phyloP scores from a whole-genome alignment of 2,329 filamentous ascomycete genomes.

The Diplodia sapinea region DNA sequence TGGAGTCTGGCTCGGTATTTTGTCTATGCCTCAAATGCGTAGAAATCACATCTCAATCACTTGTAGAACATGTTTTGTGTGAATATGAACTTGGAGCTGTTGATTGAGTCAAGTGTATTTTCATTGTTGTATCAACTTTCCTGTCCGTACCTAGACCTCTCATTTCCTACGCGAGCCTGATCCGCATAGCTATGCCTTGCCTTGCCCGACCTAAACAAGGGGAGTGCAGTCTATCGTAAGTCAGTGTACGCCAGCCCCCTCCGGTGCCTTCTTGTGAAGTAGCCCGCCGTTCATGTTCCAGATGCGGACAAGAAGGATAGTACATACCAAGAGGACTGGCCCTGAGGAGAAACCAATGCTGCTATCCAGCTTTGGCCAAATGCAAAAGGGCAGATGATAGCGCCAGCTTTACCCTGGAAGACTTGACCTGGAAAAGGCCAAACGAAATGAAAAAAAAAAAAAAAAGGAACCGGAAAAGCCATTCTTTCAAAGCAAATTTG shows the following conservation, averaged over 20 bases:
- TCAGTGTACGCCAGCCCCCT: not conserved
- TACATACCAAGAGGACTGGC: not conserved
- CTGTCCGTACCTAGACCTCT: not conserved
- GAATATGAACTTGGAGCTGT: not conserved
- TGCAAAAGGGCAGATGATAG: not conserved
- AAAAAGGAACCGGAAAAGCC: not conserved
- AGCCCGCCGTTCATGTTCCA: conserved; percentile 6
- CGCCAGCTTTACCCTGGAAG: not conserved
- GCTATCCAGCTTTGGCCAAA: no score
- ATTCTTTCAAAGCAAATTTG: not conserved
- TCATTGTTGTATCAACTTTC: not conserved
- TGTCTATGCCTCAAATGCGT: not conserved
- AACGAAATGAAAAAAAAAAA: not conserved
- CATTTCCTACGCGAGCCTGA: not conserved
- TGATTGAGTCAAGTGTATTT: not conserved
- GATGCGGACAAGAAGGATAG: not conserved
- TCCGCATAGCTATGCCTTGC: not conserved
- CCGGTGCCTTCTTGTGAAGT: not conserved
- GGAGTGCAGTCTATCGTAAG: not conserved
- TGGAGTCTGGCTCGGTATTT: not conserved
- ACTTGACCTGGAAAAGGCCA: not conserved
- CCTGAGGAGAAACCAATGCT: not conserved
- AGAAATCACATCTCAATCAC: not conserved
- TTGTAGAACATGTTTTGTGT: not conserved
- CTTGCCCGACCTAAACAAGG: not conserved